These are phyloP conservation scores for Pseudogymnoascus sp. DNA, from an alignment of 2,329 filamentous ascomycete genomes.

Conservation along the genomic window DNA sequence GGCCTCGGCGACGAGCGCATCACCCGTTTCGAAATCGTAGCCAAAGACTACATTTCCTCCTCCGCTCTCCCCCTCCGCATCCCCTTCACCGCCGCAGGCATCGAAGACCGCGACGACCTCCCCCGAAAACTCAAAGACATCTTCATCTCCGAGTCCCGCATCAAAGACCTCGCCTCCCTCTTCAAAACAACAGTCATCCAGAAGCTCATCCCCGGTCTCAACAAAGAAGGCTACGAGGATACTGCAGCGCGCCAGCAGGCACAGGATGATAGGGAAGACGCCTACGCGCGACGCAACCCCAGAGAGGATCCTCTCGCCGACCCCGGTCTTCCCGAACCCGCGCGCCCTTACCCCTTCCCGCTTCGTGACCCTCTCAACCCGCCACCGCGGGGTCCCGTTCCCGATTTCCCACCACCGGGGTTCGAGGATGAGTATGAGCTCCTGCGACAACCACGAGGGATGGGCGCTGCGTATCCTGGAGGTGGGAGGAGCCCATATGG, in stretches of 20 bases:
- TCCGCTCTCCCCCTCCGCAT: conserved; percentile 48
- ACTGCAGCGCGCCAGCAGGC: conserved; percentile 32
- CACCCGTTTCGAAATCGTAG: conserved; percentile 63
- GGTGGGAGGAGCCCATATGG: conserved; percentile 48
- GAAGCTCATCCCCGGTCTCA: conserved; percentile 67
- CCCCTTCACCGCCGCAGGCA: conserved; percentile 35
- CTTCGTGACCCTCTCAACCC: conserved; percentile 51
- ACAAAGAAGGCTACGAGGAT: conserved; percentile 73
- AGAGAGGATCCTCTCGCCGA: conserved; percentile 37
- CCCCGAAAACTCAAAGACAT: conserved; percentile 44
- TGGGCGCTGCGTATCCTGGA: conserved; percentile 28
- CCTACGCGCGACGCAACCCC: conserved; percentile 34
- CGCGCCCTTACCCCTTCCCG: conserved; percentile 55
- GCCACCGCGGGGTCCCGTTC: conserved; percentile 53
- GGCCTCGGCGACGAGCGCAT: conserved; percentile 75
- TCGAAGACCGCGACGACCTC: conserved; percentile 45
- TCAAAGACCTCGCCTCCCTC: conserved; percentile 60
- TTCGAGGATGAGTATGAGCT: conserved; percentile 93
- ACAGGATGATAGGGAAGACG: conserved; percentile 33
- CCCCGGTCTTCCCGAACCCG: conserved; percentile 47
- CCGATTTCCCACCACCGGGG: conserved; percentile 76
- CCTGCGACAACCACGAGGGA: conserved; percentile 53
- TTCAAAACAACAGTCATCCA: conserved; percentile 77
- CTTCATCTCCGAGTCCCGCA: conserved; percentile 64
- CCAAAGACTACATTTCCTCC: conserved; percentile 65